Percentiles rank a stretch among this genome's conserved stretches.
Evolutionary conservation across 306 rosid genomes (phyloP).

Genomic region (Vigna hirtella): DNA sequence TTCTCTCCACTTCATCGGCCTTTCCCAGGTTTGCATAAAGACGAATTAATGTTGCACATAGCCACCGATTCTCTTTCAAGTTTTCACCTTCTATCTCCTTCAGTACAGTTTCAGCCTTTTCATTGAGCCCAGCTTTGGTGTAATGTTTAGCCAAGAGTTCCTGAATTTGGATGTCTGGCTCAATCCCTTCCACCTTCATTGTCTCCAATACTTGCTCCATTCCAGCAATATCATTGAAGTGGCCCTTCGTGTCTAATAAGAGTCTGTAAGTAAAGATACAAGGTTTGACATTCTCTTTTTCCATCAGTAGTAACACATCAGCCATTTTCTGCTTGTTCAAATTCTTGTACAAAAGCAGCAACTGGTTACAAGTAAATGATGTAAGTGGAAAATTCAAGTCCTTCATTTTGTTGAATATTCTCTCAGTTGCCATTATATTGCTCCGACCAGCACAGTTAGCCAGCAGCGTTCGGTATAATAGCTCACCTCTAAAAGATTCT

Average conservation of each 20-base stretch:
- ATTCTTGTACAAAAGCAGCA: conserved; percentile 78
- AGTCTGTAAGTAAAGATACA: conserved; percentile 62
- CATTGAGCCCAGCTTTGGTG: conserved; percentile 61
- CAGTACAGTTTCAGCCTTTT: conserved; percentile 67
- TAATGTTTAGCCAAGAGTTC: conserved; percentile 67
- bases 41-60: conserved; percentile 42
- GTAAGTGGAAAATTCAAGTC: conserved; percentile 68
- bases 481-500: conserved; percentile 72
- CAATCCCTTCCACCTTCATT: conserved; percentile 79
- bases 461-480: conserved; percentile 65
- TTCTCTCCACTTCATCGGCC: conserved; percentile 74
- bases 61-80: conserved; percentile 49
- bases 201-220: conserved; percentile 76
- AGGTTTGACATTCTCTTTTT: conserved; percentile 73
- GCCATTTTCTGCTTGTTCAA: conserved; percentile 73
- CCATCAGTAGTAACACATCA: conserved; percentile 78
- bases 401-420: conserved; percentile 76
- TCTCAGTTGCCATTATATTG: conserved; percentile 66
- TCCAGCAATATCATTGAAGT: conserved; percentile 66
- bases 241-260: conserved; percentile 71
- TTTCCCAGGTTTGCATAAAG: conserved; percentile 72
- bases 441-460: conserved; percentile 56
- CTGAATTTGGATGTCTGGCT: conserved; percentile 48
- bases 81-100: conserved; percentile 73
- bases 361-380: conserved; percentile 72